phyloP scores from a whole-genome alignment of 306 rosid species.

The Abrus precatorius region DNA sequence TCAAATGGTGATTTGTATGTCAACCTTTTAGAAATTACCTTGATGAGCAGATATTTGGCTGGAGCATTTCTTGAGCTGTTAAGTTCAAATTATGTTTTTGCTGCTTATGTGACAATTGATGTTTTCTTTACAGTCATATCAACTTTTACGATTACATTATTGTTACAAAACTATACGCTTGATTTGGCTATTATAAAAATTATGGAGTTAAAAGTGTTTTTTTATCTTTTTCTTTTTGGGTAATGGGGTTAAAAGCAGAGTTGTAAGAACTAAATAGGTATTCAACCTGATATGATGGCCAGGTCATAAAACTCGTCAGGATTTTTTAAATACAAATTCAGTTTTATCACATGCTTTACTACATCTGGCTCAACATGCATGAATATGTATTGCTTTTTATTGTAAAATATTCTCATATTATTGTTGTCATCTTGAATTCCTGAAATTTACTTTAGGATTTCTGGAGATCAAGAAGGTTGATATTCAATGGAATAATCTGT shows the following conservation, averaged over 20 bases:
- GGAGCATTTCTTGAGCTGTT: slow-evolving; percentile 22
- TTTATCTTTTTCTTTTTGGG: background rate
- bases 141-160: slow-evolving; percentile 29
- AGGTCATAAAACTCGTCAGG: background rate
- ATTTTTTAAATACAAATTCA: background rate
- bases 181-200: background rate
- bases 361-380: slow-evolving; percentile 6
- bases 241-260: slow-evolving; percentile 37
- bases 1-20: background rate
- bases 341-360: background rate
- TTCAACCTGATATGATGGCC: slow-evolving; percentile 2
- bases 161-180: slow-evolving; percentile 10
- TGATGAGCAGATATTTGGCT: background rate
- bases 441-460: slow-evolving; percentile 67
- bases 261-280: slow-evolving; percentile 28
- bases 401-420: slow-evolving; percentile 26
- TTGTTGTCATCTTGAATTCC: slow-evolving; percentile 37
- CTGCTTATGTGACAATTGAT: slow-evolving; percentile 30
- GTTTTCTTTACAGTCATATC: slow-evolving; percentile 23
- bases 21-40: slow-evolving; percentile 33
- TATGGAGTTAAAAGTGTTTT: slow-evolving; percentile 14
- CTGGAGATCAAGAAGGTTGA: slow-evolving; percentile 78
- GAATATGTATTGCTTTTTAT: slow-evolving; percentile 28
- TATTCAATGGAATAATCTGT: slow-evolving; percentile 76
- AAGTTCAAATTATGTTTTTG: slow-evolving; percentile 33